Percentiles rank a stretch among this genome's conserved stretches.
Evolutionary conservation across 2,329 filamentous ascomycete genomes (phyloP).

Genomic region (Sporothrix brasiliensis): DNA sequence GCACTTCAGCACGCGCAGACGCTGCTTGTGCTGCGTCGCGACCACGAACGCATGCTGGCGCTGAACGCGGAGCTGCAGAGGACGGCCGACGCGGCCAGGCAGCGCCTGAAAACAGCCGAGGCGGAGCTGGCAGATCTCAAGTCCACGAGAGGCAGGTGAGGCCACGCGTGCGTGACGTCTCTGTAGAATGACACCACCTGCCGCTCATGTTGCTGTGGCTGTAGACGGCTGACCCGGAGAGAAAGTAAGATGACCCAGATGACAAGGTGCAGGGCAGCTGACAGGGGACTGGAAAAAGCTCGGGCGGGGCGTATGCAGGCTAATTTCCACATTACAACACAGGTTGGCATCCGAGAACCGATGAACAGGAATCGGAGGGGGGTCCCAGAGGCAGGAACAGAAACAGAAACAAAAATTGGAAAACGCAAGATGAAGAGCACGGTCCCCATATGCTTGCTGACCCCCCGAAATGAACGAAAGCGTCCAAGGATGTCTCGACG

Average conservation of each 20-base stretch:
- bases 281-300: not conserved
- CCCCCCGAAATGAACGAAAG: not conserved
- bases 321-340: conserved; percentile 17
- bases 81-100: conserved; percentile 28
- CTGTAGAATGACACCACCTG: not conserved
- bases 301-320: conserved; percentile 7
- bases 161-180: not conserved
- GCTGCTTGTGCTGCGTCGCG: conserved; percentile 27
- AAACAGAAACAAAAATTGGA: too few species aligned
- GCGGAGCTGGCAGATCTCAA: not conserved
- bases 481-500: not conserved
- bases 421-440: not conserved
- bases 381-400: too few species aligned
- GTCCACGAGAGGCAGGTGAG: not conserved
- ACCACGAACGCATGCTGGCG: conserved; percentile 29
- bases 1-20: conserved; percentile 18
- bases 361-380: not conserved
- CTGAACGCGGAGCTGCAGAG: conserved; percentile 28
- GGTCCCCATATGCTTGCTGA: conserved; percentile 13
- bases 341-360: not conserved
- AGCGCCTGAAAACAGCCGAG: not conserved
- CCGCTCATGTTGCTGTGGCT: not conserved
- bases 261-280: not conserved
- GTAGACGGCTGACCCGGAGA: not conserved
- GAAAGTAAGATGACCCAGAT: not conserved